These are phyloP conservation scores for Pythium biforme DNA, from an alignment of 352 stramenopile genomes.

Conservation along the genomic window DNA sequence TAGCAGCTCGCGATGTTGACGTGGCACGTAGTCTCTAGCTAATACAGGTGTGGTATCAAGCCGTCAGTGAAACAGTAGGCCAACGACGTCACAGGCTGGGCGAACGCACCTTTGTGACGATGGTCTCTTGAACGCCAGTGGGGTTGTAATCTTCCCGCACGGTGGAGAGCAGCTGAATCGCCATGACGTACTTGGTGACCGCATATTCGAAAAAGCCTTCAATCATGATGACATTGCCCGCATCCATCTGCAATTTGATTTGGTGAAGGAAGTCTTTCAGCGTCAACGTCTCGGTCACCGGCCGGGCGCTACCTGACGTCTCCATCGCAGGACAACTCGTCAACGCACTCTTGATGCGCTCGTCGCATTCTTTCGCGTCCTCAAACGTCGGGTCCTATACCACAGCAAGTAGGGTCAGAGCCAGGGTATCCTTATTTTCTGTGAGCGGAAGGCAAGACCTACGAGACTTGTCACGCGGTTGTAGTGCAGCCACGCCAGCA, in stretches of 20 bases:
- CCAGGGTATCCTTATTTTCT: neutral
- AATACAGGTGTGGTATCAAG: no score
- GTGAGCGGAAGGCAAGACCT: neutral
- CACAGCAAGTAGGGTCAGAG: neutral
- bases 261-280: slow-evolving; percentile 28
- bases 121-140: neutral
- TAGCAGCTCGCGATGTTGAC: slow-evolving; percentile 63
- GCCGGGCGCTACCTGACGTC: neutral
- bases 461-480: slow-evolving; percentile 51
- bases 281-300: neutral
- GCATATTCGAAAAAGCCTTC: slow-evolving; percentile 71
- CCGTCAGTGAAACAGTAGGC: no score
- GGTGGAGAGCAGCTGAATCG: slow-evolving; percentile 2
- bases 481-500: slow-evolving; percentile 74
- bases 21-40: slow-evolving; percentile 46
- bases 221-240: slow-evolving; percentile 57
- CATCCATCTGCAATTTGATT: slow-evolving; percentile 42
- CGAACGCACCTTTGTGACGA: slow-evolving; percentile 14
- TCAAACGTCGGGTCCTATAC: slow-evolving; percentile 20
- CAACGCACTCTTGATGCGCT: slow-evolving; percentile 18
- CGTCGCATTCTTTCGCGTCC: slow-evolving; percentile 23
- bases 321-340: neutral
- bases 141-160: neutral
- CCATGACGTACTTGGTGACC: slow-evolving; percentile 44
- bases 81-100: no score